These are phyloP conservation scores for Tribonema minus DNA, from an alignment of 108 stramenopile genomes.

Conservation along the genomic window DNA sequence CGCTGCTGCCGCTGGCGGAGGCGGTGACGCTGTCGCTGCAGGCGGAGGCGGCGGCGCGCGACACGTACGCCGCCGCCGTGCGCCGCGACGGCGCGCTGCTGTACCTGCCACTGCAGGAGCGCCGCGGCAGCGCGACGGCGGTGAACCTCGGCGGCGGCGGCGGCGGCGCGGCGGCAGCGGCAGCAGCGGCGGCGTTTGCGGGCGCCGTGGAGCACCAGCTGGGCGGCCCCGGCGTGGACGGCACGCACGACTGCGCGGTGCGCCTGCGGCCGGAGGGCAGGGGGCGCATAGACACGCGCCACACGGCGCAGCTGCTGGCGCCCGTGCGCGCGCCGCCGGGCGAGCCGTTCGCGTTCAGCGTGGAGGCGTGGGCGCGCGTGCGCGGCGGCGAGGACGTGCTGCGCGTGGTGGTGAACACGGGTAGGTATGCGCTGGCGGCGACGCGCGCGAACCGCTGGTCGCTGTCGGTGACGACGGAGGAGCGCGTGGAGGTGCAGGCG, in stretches of 20 bases:
- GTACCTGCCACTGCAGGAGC: no score
- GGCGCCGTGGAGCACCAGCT: no score
- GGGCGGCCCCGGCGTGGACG: no score
- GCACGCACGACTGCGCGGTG: constrained; percentile 27
- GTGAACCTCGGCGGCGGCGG: constrained; percentile 51
- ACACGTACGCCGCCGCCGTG: constrained; percentile 1
- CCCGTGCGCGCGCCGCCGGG: constrained; percentile 4
- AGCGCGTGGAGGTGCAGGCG: constrained; percentile 36
- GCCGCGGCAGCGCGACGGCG: constrained; percentile 46
- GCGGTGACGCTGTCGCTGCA: constrained; percentile 11
- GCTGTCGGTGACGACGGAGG: constrained; percentile 21
- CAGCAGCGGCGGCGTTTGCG: no score
- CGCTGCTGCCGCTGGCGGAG: constrained; percentile 22
- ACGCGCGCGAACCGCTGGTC: constrained; percentile 43
- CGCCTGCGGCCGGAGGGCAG: constrained; percentile 4
- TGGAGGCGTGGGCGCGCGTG: constrained; percentile 50
- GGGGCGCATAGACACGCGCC: constrained; percentile 44
- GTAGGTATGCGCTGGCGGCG: constrained; percentile 23
- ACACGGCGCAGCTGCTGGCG: constrained; percentile 15
- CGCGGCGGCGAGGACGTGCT: constrained; percentile 31
- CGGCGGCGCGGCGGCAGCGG: not conserved
- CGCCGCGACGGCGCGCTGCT: constrained; percentile 9
- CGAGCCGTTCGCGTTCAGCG: constrained; percentile 40
- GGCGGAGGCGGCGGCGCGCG: no score
- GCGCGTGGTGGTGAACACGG: constrained; percentile 41